Percentiles rank a stretch among this genome's conserved stretches.
phyloP scores from a whole-genome alignment of 2,329 filamentous ascomycete genomes.

The Hysterium pulicare region DNA sequence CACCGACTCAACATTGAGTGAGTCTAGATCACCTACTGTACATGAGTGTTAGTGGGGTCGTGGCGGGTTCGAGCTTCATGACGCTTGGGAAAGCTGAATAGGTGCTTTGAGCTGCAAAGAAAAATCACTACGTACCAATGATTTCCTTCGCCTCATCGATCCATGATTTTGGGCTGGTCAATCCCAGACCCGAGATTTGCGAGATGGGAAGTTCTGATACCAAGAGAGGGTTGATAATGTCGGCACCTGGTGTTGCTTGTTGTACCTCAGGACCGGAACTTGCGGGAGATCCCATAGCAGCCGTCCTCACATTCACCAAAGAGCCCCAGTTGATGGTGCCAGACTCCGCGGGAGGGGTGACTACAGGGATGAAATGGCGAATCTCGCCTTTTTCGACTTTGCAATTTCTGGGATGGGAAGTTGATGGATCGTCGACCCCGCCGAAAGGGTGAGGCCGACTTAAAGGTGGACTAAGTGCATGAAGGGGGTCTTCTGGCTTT shows the following conservation, averaged over 20 bases:
- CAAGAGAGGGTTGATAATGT: constrained; percentile 16
- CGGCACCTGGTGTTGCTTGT: constrained; percentile 25
- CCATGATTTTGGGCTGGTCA: constrained; percentile 26
- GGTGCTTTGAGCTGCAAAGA: no score
- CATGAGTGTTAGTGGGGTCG: constrained; percentile 6
- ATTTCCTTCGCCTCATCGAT: constrained; percentile 25
- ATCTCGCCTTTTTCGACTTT: constrained; percentile 27
- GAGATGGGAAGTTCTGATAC: constrained; percentile 21
- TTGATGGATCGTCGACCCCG: constrained; percentile 14
- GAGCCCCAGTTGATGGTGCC: constrained; percentile 40
- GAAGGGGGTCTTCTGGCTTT: constrained; percentile 39
- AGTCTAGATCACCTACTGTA: constrained; percentile 30
- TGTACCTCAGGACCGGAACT: constrained; percentile 33
- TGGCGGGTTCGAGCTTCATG: no score
- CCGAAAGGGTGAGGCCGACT: constrained; percentile 17
- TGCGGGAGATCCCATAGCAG: constrained; percentile 39
- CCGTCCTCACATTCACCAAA: constrained; percentile 33
- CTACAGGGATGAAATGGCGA: constrained; percentile 37
- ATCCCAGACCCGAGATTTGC: constrained; percentile 22
- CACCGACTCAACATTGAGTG: constrained; percentile 41
- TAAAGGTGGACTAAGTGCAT: constrained; percentile 34
- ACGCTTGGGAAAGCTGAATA: not conserved
- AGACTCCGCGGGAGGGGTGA: constrained; percentile 46
- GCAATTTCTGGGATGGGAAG: constrained; percentile 17
- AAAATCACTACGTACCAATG: constrained; percentile 35